phyloP scores from a whole-genome alignment of 495 filamentous ascomycete species.

The Thermochaetoides thermophila region DNA sequence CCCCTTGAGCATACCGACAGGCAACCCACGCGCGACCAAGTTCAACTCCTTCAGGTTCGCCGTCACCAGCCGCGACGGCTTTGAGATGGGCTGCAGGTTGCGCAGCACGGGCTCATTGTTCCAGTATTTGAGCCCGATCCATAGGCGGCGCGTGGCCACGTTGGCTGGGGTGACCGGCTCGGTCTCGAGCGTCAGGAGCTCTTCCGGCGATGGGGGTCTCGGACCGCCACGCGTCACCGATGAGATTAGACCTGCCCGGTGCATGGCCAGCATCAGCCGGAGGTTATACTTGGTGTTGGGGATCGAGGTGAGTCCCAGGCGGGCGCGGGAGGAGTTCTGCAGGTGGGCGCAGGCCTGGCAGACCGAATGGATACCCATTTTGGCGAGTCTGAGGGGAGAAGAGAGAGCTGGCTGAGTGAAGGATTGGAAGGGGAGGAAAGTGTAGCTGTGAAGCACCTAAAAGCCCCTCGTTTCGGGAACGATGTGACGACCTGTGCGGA shows the following conservation, averaged over 20 bases:
- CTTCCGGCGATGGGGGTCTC: conserved; percentile 43
- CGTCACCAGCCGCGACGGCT: conserved; percentile 58
- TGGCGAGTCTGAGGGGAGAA: too few relatives aligned
- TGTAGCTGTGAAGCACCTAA: too few relatives aligned
- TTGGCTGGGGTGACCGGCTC: conserved; percentile 65
- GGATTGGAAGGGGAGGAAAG: too few relatives aligned
- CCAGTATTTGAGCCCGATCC: conserved; percentile 91
- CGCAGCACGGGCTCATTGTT: conserved; percentile 71
- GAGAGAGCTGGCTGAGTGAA: too few relatives aligned
- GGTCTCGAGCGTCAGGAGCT: conserved; percentile 33
- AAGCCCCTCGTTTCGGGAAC: too few relatives aligned
- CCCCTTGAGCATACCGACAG: conserved; percentile 49
- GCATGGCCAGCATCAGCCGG: conserved; percentile 57
- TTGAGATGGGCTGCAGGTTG: conserved; percentile 54
- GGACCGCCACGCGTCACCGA: conserved; percentile 67
- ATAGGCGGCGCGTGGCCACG: conserved; percentile 60
- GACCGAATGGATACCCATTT: conserved; percentile 79
- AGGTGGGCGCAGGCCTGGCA: conserved; percentile 79
- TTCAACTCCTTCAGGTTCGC: conserved; percentile 46
- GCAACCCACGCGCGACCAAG: conserved; percentile 49
- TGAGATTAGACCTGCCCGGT: conserved; percentile 67
- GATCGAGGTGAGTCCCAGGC: conserved; percentile 75
- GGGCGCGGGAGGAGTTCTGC: conserved; percentile 79
- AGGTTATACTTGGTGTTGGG: conserved; percentile 73
- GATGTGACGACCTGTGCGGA: too few relatives aligned